Conservation (phyloP, 805 yeast genomes). For the Blastobotrys attinorum region DNA sequence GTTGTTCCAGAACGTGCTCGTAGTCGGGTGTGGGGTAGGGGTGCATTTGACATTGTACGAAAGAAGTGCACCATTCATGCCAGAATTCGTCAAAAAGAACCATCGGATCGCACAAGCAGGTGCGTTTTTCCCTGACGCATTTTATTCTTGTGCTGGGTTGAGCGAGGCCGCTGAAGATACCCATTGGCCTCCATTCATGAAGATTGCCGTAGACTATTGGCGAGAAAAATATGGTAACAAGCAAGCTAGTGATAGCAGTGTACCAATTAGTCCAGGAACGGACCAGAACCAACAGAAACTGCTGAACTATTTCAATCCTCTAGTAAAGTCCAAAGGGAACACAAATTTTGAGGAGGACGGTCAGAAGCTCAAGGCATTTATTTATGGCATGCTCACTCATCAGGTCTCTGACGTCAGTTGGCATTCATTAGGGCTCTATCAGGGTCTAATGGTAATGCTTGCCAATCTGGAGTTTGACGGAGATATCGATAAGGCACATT, state of each 20-base stretch:
- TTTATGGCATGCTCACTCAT: conserved; percentile 53
- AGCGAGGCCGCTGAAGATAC: conserved; percentile 50
- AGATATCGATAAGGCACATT: conserved; percentile 42
- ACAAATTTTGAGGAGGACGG: conserved; percentile 23
- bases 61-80: conserved; percentile 7
- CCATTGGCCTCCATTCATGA: conserved; percentile 65
- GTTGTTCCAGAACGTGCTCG: background rate
- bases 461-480: conserved; percentile 49
- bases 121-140: conserved; percentile 62
- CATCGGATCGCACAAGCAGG: conserved; percentile 37
- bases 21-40: background rate
- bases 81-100: conserved; percentile 9
- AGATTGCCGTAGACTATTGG: conserved; percentile 39
- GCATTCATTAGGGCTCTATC: conserved; percentile 51
- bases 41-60: conserved; percentile 15
- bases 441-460: conserved; percentile 48
- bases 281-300: background rate
- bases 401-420: conserved; percentile 60
- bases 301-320: background rate
- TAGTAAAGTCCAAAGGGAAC: background rate
- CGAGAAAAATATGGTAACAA: conserved; percentile 25
- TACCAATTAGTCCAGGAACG: background rate
- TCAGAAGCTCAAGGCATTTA: conserved; percentile 41
- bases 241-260: background rate
- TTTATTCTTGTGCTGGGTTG: conserved; percentile 49